phyloP scores from a whole-genome alignment of 331 rosid species.

The Pyracantha coccinea region DNA sequence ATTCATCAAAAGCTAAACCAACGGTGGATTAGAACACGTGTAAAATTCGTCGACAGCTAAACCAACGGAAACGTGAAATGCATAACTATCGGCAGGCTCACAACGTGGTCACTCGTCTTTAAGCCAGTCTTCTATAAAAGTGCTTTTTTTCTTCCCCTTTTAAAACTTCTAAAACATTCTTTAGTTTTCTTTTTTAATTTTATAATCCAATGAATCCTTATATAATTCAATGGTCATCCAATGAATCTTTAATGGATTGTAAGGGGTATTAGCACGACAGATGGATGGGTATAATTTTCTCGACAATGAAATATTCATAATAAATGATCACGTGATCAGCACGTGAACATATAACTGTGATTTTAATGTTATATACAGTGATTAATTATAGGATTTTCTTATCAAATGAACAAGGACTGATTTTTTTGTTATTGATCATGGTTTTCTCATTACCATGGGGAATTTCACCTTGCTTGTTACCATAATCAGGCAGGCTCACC shows the following conservation, averaged over 20 bases:
- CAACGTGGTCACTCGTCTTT: neutral
- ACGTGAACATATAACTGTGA: neutral
- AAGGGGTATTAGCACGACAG: neutral
- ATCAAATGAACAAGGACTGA: neutral
- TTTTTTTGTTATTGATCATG: neutral
- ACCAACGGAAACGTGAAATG: neutral
- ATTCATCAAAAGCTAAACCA: neutral
- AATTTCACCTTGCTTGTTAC: accelerated
- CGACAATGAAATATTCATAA: neutral
- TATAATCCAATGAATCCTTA: neutral
- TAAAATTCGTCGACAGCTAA: neutral
- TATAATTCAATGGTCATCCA: neutral
- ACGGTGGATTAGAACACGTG: neutral
- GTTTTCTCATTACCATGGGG: neutral
- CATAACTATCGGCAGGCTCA: neutral
- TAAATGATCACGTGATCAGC: neutral
- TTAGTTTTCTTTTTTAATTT: neutral
- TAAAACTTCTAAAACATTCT: neutral
- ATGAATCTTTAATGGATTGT: neutral
- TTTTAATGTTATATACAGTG: neutral
- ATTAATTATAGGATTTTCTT: neutral
- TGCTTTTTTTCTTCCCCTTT: neutral
- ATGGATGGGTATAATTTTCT: too few relatives aligned
- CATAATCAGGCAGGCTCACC: too few relatives aligned
- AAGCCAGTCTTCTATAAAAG: neutral